Evolutionary conservation across 2,329 filamentous ascomycete genomes (phyloP).

Genomic region (Sclerotinia borealis): DNA sequence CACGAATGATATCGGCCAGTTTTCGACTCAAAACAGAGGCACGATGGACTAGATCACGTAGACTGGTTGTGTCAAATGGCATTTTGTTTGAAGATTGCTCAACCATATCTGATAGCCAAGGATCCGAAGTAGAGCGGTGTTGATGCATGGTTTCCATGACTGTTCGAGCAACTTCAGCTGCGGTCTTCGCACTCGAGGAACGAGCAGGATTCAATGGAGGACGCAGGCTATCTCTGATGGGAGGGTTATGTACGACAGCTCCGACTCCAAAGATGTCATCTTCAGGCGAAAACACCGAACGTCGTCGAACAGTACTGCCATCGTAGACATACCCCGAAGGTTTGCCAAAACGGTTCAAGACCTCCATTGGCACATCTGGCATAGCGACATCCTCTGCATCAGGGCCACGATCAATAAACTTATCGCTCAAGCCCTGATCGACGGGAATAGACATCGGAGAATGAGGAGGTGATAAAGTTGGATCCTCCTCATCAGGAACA

Average conservation of each 20-base stretch:
- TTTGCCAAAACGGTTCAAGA: conserved; percentile 22
- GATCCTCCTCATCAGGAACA: conserved; percentile 57
- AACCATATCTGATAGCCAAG: conserved; percentile 27
- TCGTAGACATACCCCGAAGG: conserved; percentile 40
- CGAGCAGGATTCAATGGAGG: conserved; percentile 22
- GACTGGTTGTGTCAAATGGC: conserved; percentile 63
- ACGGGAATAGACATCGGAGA: conserved; percentile 38
- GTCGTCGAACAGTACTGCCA: conserved; percentile 45
- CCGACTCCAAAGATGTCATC: conserved; percentile 56
- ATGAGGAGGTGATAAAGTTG: conserved; percentile 26
- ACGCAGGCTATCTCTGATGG: conserved; percentile 34
- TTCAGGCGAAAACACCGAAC: conserved; percentile 59
- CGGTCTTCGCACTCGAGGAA: conserved; percentile 29
- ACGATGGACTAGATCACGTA: conserved; percentile 59
- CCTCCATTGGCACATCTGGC: conserved; percentile 44
- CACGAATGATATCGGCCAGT: conserved; percentile 54
- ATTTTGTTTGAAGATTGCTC: conserved; percentile 42
- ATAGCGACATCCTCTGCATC: conserved; percentile 40
- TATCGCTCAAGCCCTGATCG: conserved; percentile 38
- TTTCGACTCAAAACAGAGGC: conserved; percentile 54
- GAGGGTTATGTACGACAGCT: conserved; percentile 18
- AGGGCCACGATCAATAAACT: conserved; percentile 38
- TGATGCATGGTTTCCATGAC: conserved; percentile 60
- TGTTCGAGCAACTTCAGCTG: conserved; percentile 48
- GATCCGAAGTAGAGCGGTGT: conserved; percentile 41